phyloP scores from a whole-genome alignment of 352 stramenopile genomes.

The Pilasporangium apinafurcum region DNA sequence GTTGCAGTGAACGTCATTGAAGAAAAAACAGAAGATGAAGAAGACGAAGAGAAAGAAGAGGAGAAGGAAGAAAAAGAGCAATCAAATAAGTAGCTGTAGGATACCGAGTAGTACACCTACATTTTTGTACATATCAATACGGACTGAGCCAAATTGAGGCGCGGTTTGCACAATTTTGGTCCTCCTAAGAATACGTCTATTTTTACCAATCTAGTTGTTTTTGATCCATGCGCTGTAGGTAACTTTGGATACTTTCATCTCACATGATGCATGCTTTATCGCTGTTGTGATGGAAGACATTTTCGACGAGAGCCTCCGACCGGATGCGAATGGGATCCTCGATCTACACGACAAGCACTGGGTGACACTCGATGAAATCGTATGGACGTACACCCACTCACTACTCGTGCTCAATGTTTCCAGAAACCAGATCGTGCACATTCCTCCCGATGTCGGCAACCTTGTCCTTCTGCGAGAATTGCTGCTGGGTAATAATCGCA shows the following conservation, averaged over 20 bases:
- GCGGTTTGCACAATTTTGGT: too few species aligned
- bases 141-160: neutral
- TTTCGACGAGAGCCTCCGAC: conserved; percentile 51
- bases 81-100: neutral
- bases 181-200: too few species aligned
- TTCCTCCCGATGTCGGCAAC: conserved; percentile 53
- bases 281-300: conserved; percentile 51
- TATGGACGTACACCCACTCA: conserved; percentile 60
- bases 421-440: conserved; percentile 61
- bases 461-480: conserved; percentile 60
- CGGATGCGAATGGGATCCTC: conserved; percentile 63
- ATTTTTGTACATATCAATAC: conserved; percentile 1
- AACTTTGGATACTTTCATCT: too few species aligned
- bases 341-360: conserved; percentile 75
- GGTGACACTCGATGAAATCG: conserved; percentile 74
- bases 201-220: too few species aligned
- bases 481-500: conserved; percentile 52
- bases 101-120: too few species aligned
- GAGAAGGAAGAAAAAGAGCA: neutral
- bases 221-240: too few species aligned
- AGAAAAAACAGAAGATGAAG: conserved; percentile 27
- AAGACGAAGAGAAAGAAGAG: conserved; percentile 21
- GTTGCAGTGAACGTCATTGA: conserved; percentile 66
- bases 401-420: conserved; percentile 68
- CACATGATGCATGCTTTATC: neutral